A percentile compares a stretch with the other conserved stretches of the same genome.
phyloP scores from a whole-genome alignment of 148 eudicot genomes.

The Hydrangea macrophylla region DNA sequence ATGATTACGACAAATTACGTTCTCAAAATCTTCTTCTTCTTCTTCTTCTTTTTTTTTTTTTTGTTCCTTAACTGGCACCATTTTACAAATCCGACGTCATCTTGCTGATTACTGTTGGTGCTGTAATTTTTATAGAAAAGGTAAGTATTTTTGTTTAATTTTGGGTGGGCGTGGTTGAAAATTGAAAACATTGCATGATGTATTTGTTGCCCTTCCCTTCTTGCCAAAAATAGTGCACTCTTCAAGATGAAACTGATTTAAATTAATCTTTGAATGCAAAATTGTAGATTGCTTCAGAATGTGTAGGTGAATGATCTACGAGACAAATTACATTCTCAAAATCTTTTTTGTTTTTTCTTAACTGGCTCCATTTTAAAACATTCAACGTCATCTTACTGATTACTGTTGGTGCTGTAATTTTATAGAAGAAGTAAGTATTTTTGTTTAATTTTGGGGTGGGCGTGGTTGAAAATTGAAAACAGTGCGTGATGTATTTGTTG shows the following conservation, averaged over 20 bases:
- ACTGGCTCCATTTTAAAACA: not conserved
- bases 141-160: no score
- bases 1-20: not conserved
- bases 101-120: not conserved
- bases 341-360: not conserved
- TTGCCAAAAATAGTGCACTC: not conserved
- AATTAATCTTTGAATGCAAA: not conserved
- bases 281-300: not conserved
- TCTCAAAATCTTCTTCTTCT: not conserved
- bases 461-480: not conserved
- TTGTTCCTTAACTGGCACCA: not conserved
- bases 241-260: not conserved
- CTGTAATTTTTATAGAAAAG: no score
- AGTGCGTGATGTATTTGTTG: not conserved
- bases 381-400: not conserved
- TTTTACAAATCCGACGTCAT: not conserved
- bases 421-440: no score
- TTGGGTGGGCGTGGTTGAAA: no score
- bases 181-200: not conserved
- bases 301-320: conserved; percentile 1
- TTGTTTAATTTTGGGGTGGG: no score
- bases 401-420: not conserved
- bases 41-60: no score
- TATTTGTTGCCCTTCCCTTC: not conserved
- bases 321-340: not conserved